Percentiles rank a stretch among this genome's conserved stretches.
Evolutionary conservation across 495 filamentous ascomycete genomes (phyloP).

Genomic region (Annulohypoxylon stygium): DNA sequence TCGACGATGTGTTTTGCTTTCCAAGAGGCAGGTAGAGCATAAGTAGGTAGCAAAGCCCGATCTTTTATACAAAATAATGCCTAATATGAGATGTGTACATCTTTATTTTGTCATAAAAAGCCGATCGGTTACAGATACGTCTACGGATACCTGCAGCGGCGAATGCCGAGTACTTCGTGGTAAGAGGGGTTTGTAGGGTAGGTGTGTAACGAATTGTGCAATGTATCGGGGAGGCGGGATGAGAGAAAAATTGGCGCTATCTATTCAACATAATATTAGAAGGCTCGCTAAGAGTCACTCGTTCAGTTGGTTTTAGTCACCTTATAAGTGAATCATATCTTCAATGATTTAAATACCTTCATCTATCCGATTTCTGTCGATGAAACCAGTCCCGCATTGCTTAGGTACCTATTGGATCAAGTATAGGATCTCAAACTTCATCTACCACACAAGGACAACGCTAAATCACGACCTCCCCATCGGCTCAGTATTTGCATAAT

Average conservation of each 20-base stretch:
- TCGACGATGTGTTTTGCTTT: background rate
- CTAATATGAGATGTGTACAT: background rate
- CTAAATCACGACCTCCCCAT: background rate
- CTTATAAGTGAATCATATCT: background rate
- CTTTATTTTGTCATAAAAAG: background rate
- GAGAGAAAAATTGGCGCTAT: background rate
- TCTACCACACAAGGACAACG: background rate
- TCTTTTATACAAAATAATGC: too few species aligned
- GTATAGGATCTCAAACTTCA: background rate
- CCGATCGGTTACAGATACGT: background rate
- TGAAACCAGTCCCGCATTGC: conserved; percentile 9
- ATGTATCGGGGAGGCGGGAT: background rate
- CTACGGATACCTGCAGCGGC: background rate
- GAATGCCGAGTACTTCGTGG: background rate
- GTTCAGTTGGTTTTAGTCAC: conserved; percentile 57
- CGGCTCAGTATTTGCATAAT: background rate
- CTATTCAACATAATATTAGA: conserved; percentile 55
- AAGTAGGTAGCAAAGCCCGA: background rate
- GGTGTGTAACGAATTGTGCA: too few species aligned
- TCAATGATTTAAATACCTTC: background rate
- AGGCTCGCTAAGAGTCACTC: conserved; percentile 63
- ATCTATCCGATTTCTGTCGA: background rate
- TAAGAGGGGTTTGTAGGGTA: background rate
- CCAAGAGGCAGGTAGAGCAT: conserved; percentile 3
- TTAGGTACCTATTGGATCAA: background rate